These are phyloP conservation scores for Fagopyrum tataricum DNA, from an alignment of 148 eudicot genomes.

Conservation along the genomic window DNA sequence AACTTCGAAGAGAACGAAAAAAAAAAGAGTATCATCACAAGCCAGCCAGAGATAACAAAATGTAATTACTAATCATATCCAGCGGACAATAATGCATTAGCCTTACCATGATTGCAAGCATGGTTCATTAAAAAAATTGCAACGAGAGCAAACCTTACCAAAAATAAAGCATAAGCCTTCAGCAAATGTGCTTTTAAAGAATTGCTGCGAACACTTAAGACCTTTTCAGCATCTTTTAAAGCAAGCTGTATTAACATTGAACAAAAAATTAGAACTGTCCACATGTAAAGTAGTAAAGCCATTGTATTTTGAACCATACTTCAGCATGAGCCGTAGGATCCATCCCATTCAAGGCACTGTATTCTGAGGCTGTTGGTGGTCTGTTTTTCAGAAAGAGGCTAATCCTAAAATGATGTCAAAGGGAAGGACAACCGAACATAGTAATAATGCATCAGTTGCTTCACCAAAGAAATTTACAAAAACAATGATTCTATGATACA, in stretches of 20 bases:
- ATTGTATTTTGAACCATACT: conserved; percentile 34
- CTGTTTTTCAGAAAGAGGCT: conserved; percentile 63
- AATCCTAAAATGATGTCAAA: conserved; percentile 34
- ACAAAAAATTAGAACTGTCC: background rate
- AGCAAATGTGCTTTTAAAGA: conserved; percentile 47
- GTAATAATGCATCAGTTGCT: background rate
- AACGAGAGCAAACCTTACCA: conserved; percentile 39
- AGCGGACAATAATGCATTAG: background rate
- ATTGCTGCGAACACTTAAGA: conserved; percentile 38
- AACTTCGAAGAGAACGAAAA: background rate
- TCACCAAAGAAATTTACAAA: background rate
- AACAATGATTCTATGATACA: background rate
- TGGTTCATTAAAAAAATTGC: background rate
- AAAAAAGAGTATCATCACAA: background rate
- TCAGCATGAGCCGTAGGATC: conserved; percentile 93
- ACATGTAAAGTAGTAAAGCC: background rate
- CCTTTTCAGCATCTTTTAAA: conserved; percentile 87
- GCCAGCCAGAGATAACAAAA: background rate
- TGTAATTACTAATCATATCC: background rate
- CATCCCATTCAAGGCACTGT: conserved; percentile 68
- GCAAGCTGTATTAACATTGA: conserved; percentile 62
- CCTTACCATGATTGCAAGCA: background rate
- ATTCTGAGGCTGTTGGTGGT: conserved; percentile 68
- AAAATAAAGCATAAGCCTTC: conserved; percentile 67
- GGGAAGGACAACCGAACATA: background rate